Evolutionary conservation across 2,329 filamentous ascomycete genomes (phyloP).

Genomic region (Chalara sp.): DNA sequence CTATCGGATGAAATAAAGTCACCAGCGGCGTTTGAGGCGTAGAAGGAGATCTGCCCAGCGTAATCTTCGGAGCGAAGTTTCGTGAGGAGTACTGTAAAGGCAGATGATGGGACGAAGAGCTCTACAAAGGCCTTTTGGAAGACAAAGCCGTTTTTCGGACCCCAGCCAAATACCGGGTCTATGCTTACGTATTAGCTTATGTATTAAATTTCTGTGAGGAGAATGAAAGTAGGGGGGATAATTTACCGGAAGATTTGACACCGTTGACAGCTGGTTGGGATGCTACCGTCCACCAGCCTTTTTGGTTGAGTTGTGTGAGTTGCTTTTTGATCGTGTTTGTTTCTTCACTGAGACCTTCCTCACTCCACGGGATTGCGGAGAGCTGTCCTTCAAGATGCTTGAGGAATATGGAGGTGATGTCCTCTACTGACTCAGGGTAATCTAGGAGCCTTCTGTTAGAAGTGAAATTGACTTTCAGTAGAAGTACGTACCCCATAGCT

Average conservation of each 20-base stretch:
- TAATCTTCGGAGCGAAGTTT: constrained; percentile 52
- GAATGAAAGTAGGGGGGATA: background rate
- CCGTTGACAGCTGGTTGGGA: constrained; percentile 94
- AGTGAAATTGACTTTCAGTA: too few species aligned
- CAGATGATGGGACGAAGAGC: constrained; percentile 73
- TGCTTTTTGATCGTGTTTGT: constrained; percentile 73
- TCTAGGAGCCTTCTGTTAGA: constrained; percentile 24
- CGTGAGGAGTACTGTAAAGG: constrained; percentile 62
- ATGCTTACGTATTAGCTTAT: constrained; percentile 24
- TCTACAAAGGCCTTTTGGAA: constrained; percentile 99
- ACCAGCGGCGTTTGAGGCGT: constrained; percentile 73
- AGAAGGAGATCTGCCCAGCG: constrained; percentile 72
- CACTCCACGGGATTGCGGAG: constrained; percentile 84
- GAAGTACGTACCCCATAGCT: constrained; percentile 66
- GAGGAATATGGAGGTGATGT: constrained; percentile 77
- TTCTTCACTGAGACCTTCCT: constrained; percentile 79
- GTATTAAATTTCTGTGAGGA: background rate
- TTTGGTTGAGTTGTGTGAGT: constrained; percentile 67
- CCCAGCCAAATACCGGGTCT: constrained; percentile 85
- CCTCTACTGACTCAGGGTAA: constrained; percentile 58
- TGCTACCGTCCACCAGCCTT: constrained; percentile 94
- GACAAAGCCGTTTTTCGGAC: constrained; percentile 83
- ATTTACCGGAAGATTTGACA: constrained; percentile 47
- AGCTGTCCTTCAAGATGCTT: constrained; percentile 75
- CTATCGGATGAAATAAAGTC: constrained; percentile 56